Base-by-base conservation (phyloP, 768 basidiomycete genomes). In the Astraeus odoratus region DNA sequence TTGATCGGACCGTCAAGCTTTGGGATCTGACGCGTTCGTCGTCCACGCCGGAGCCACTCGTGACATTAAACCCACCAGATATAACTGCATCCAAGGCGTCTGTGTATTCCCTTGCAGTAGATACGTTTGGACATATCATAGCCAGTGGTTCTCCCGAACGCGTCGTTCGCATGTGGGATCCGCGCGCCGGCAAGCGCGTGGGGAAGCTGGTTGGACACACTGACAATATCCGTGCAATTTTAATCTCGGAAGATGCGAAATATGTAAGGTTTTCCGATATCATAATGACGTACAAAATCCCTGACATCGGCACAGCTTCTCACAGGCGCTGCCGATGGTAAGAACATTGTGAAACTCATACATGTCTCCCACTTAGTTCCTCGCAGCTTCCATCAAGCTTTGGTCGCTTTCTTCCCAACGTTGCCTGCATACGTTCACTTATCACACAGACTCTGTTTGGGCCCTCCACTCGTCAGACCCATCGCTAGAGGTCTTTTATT, bases 401-500 rank as follows among this genome's bases (percentile, higher is more conserved):
- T 99, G 96, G 96, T 97, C 94, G 1, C 72, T 97, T 15, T 66
- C 76, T 1, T 80, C 89, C 0, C 93, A 97, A 59, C 77, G 87
- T 9, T 95, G 92, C 57, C 67, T 99, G 13, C 93, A 99, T 57
- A 98, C 95, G 2, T 99, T 97, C 68, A 88, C 89, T 0, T 85
- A 97, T 57, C 95, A 98, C 60, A 81, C 87, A 12, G 91, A 94
- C 49, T 87, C 86, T 12, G 92, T 97, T 37, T 98, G 96, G 95
- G 83, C 94, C 0, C 71, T 99, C 6, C 80, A 79, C 58, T 95
- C 93, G 8, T 74, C 80, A 0, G 93, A 98, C 60, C 89, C 93
- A 0, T 80, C 84, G 7, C 72, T 99, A 42, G 81, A 81, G 60
- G 73, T 81, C 2, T 99, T 99, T 69, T 97, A 95, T 66, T 96